Base-by-base conservation (phyloP, 225 moss, liverwort and hornwort species). In the Ulota crispa region DNA sequence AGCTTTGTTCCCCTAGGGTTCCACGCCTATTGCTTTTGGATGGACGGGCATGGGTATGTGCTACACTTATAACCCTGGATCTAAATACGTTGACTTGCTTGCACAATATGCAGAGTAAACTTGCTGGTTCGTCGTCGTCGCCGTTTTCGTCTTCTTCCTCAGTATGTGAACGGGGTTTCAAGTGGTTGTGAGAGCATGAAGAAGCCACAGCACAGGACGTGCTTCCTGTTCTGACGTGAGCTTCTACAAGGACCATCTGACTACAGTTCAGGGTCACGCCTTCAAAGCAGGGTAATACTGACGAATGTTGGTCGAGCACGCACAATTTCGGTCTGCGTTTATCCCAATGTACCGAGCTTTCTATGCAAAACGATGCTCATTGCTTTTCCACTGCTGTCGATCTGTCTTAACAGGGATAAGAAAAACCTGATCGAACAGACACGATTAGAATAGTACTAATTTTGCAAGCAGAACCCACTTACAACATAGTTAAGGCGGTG, bases 181-280 rank as follows among this genome's bases (percentile, higher is more conserved):
- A 70, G 61, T 36, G 27, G 32, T 39, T 79, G 87, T 23, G 32
- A 18, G 67, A 57, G 56, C 62, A 67, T 53, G 70, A 34, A 65
- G 43, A 52, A 70, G 64, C 39, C 59, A 64, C 39, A 64, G 75
- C 61, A 39, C 61, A 78, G 75, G 7, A 70, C 42, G 70, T 56
- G 24, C 47, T 52, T 83, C 83, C 81, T 69, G 32, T 50, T 6
- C 13, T 41, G 26, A 14, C 19, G 39, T 27, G 52, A 60, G 62
- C 70, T 82, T 78, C 70, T 66, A 34, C 78, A 75, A 75, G 75
- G 81, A 88, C 65, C 81, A 89, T 79, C 66, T 75, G 70, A 75
- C 57, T 85, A 75, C 20, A 45, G 34, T 76, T 61, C 28, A 53
- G 39, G 34, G 71, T 45, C 66, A 86, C 80, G 50, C 36, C 37